Evolutionary conservation across 1,284 basidiomycete species (phyloP), one percentile per base, ranked within the genome.

Genomic region (Butyriboletus regius): DNA sequence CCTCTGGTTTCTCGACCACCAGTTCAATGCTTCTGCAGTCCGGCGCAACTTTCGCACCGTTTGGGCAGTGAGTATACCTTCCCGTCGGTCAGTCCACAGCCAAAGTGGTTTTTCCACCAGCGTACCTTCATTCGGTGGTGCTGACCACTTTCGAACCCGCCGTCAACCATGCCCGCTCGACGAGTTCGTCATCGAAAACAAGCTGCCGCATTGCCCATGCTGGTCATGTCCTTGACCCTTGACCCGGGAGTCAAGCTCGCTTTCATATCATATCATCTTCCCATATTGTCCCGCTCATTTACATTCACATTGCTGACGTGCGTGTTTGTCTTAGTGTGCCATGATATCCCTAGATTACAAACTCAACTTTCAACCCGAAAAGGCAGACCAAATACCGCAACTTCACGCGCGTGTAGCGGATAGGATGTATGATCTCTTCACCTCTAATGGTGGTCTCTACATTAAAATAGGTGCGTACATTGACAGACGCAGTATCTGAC

Each of bases 371-470:
- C 79, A 73, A 51, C 70, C 81, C 50, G 69, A 76, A 57, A 74
- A 85, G 70, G 72, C 75, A 54, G 79, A 86, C 17, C 69, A 76
- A 44, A 92, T 93, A 59, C 84, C 86, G 7, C 73, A 78, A 18
- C 72, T 95, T 4, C 91, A 95, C 57, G 79, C 85, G 54, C 79
- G 91, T 40, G 88, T 92, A 10, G 89, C 89, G 0, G 71, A 82
- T n/a, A 72, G 88, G 43, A 72, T 95, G 40, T 83, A 82, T 57
- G 71, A 83, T 64, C 74, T 92, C 41, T 81, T 91, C 57, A 85
- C 82, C 3, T 75, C 75, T 18, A 93, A 93, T 66, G 85, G 87
- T 15, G 91, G 91, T 3, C 72, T 94, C 9, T 94, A 93, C 67
- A 88, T 94, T 61, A 95, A 95, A 67, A 85, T 93, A 32, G 91